phyloP scores from a whole-genome alignment of 768 basidiomycete genomes.

The Rhodotorula paludigena region DNA sequence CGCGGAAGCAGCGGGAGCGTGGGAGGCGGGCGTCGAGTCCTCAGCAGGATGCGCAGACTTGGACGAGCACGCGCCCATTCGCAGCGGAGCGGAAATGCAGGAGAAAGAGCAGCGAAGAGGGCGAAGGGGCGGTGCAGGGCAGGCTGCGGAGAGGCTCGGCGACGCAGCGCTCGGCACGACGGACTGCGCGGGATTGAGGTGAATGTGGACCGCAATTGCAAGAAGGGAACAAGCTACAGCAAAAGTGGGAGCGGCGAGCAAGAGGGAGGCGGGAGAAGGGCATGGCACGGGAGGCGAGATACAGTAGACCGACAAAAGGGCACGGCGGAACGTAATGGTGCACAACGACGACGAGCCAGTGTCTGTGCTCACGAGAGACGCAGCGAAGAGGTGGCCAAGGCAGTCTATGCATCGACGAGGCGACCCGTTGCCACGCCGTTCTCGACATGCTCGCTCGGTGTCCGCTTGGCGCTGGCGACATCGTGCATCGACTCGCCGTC shows the following conservation, averaged over 20 bases:
- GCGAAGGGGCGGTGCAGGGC: neutral
- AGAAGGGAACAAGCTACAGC: neutral
- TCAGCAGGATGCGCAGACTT: neutral
- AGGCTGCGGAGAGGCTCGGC: too few species aligned
- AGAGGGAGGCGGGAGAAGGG: neutral
- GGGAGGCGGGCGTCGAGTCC: neutral
- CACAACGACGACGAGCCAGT: neutral
- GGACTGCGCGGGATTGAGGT: too few species aligned
- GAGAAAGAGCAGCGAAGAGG: neutral
- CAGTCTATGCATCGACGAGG: constrained; percentile 4
- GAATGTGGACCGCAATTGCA: too few species aligned
- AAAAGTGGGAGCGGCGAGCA: neutral
- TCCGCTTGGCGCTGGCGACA: neutral
- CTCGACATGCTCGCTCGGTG: neutral
- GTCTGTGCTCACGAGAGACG: neutral
- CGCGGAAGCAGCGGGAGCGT: neutral
- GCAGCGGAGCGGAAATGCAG: neutral
- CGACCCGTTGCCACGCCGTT: neutral
- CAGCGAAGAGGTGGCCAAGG: neutral
- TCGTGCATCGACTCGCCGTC: neutral
- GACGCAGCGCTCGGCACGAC: too few species aligned
- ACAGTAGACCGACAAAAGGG: neutral
- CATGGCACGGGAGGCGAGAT: neutral
- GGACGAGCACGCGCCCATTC: constrained; percentile 15
- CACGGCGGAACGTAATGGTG: neutral